Base-by-base conservation (phyloP, 148 eudicot genomes). In the Nepenthes gracilis region DNA sequence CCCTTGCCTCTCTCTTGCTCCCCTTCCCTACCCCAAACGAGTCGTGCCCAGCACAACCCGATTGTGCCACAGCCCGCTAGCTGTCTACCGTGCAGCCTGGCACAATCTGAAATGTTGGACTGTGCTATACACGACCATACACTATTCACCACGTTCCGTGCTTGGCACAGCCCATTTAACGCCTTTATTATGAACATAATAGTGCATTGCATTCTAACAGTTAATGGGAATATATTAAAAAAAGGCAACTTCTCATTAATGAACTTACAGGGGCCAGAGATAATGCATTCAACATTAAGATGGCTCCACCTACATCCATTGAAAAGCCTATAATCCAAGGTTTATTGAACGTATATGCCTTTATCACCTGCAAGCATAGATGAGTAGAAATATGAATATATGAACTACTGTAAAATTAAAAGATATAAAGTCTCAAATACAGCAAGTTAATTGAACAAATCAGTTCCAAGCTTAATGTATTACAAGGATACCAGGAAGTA, bases 241-340 rank as follows among this genome's bases (percentile, higher is more conserved):
- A 60, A 8, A 1, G 9, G n/a, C 40, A 12, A 32, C 23, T 33
- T 55, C 12, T 58, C 57, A 47, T 23, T 62, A 40, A 58, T 57
- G 43, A 60, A 78, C 87, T 82, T 81, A 94, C 99, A 43, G 97
- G 99, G 74, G 99, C 95, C 69, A 74, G 95, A 70, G 99, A 94
- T 70, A 94, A 77, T 63, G 97, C 99, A 69, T 84, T 82, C 77
- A 94, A 70, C 97, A 94, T 94, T 70, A 94, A 74, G 68, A 80
- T 32, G 36, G 99, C 99, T 64, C 97, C 99, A 75, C 82, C 80
- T 47, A 89, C 84, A 70, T 94, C 99, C 97, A 94, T 89, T 43
- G 87, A 56, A 60, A 94, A 90, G 43, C 99, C 99, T 36, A 77
- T 66, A 47, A 80, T 37, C 99, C 99, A 94, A 57, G 85, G 61